Evolutionary conservation across 768 basidiomycete species (phyloP).

Genomic region (Podaxis sp.): DNA sequence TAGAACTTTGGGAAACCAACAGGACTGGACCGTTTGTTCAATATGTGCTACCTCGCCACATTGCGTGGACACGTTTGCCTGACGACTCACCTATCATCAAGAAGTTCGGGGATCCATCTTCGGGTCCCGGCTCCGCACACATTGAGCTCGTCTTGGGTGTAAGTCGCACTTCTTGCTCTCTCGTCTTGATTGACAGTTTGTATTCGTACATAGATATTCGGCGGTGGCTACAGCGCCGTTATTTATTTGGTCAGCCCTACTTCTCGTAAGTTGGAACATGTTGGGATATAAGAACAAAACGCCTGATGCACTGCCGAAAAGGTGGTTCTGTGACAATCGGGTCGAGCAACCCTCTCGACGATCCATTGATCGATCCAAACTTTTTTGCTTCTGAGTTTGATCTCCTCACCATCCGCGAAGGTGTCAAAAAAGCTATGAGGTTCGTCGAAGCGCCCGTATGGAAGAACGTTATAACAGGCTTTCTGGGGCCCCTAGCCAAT

Average conservation of each 20-base stretch:
- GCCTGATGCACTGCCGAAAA: background rate
- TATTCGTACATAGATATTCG: conserved; percentile 9
- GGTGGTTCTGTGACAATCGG: conserved; percentile 18
- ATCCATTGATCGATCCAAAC: conserved; percentile 17
- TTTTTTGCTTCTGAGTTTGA: conserved; percentile 12
- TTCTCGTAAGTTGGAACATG: conserved; percentile 16
- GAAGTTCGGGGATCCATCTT: conserved; percentile 5
- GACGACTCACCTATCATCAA: background rate
- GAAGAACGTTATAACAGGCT: conserved; percentile 13
- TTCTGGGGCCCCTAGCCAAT: conserved; percentile 7
- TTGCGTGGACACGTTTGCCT: conserved; percentile 10
- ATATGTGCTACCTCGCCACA: background rate
- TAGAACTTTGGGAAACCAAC: conserved; percentile 12
- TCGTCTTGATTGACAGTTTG: background rate
- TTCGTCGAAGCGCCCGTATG: conserved; percentile 19
- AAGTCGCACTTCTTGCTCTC: background rate
- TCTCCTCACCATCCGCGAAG: conserved; percentile 15
- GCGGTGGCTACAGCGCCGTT: conserved; percentile 17
- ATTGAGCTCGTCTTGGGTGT: conserved; percentile 8
- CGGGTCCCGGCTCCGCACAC: conserved; percentile 11
- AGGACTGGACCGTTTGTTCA: conserved; percentile 10
- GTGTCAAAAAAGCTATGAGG: conserved; percentile 13
- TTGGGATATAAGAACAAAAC: background rate
- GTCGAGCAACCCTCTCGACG: conserved; percentile 21
- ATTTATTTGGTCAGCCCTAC: conserved; percentile 22